Conservation (phyloP, 768 basidiomycete species). For the Kwoniella sp. region DNA sequence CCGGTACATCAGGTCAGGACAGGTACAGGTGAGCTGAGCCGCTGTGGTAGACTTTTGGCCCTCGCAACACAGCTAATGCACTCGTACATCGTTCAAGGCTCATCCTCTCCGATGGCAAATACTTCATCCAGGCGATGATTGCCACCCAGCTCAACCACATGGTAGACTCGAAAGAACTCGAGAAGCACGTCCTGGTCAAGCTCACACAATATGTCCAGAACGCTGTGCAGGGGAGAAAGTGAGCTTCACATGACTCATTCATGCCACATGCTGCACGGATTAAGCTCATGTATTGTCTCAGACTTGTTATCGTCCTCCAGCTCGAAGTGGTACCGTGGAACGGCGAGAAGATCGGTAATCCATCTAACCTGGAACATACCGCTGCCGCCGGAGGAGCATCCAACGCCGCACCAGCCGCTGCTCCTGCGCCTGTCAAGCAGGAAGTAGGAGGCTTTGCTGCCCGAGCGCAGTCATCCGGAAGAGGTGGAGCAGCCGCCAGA, state of each 20-base stretch:
- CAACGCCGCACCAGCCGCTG: conserved; percentile 48
- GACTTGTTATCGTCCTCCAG: conserved; percentile 78
- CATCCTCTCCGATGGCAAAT: conserved; percentile 84
- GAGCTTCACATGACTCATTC: conserved; percentile 39
- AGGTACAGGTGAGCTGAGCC: conserved; percentile 53
- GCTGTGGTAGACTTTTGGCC: background rate
- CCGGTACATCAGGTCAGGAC: conserved; percentile 55
- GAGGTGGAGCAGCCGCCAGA: conserved; percentile 23
- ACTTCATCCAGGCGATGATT: conserved; percentile 91
- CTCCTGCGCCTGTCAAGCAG: conserved; percentile 45
- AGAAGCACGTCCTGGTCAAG: conserved; percentile 69
- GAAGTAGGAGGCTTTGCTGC: conserved; percentile 31
- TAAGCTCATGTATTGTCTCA: conserved; percentile 49
- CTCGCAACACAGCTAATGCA: conserved; percentile 16
- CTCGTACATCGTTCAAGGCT: conserved; percentile 49
- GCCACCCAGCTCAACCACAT: conserved; percentile 84
- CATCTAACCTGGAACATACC: conserved; percentile 55
- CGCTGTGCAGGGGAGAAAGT: conserved; percentile 81
- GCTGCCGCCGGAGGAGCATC: conserved; percentile 57
- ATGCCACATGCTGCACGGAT: background rate
- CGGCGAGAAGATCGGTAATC: conserved; percentile 75
- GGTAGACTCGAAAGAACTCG: conserved; percentile 67
- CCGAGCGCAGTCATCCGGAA: conserved; percentile 20
- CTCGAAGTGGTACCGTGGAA: conserved; percentile 31
- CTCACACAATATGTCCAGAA: conserved; percentile 80